Evolutionary conservation across 2,329 filamentous ascomycete species (phyloP).

Genomic region (Colletotrichum endophyticum): DNA sequence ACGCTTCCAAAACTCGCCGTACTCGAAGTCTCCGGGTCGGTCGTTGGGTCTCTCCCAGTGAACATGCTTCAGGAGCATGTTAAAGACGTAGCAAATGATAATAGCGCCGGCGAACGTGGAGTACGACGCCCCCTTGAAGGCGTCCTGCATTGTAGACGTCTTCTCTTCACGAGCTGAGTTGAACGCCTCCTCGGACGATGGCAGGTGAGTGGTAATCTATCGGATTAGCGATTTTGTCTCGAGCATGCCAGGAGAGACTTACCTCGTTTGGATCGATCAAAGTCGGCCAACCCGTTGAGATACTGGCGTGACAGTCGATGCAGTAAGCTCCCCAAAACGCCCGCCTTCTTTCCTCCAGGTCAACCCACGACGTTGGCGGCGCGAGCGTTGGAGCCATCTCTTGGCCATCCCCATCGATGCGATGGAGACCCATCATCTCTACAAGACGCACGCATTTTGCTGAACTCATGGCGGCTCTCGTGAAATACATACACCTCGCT

Average conservation of each 20-base stretch:
- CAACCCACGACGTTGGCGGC: constrained; percentile 80
- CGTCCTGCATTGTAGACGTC: constrained; percentile 67
- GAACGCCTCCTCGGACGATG: constrained; percentile 79
- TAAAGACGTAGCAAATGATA: constrained; percentile 79
- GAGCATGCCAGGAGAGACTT: not conserved
- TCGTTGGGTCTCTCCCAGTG: constrained; percentile 75
- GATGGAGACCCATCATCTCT: constrained; percentile 86
- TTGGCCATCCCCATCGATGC: constrained; percentile 69
- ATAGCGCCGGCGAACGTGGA: constrained; percentile 76
- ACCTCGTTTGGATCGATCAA: constrained; percentile 75
- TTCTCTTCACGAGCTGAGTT: constrained; percentile 66
- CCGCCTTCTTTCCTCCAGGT: constrained; percentile 76
- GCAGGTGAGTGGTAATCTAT: constrained; percentile 80
- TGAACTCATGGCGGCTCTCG: constrained; percentile 82
- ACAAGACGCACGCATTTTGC: constrained; percentile 73
- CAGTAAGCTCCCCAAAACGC: constrained; percentile 88
- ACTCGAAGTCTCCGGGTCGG: constrained; percentile 72
- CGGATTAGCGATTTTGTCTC: not conserved
- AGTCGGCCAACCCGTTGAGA: constrained; percentile 91
- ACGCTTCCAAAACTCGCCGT: constrained; percentile 84
- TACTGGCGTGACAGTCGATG: constrained; percentile 82
- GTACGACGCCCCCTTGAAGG: constrained; percentile 66
- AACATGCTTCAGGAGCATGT: constrained; percentile 79
- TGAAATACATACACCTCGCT: constrained; percentile 85
- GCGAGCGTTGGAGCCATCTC: constrained; percentile 77